Conservation (phyloP, 2,329 filamentous ascomycete species). For the Colletotrichum higginsianum region DNA sequence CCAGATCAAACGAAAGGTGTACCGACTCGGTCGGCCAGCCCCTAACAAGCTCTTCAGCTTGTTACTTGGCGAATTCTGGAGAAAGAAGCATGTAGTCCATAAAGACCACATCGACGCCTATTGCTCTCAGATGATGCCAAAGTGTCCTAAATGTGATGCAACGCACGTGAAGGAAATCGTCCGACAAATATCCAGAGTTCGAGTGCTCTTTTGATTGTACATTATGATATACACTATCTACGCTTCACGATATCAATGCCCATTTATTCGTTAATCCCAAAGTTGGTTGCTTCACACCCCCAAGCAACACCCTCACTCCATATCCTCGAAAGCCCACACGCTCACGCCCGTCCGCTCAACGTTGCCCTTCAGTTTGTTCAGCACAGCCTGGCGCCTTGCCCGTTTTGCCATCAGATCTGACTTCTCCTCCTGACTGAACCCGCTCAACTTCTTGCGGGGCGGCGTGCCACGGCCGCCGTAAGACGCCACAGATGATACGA, state of each 20-base stretch:
- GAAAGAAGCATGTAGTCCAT: too few species aligned
- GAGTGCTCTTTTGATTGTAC: conserved; percentile 33
- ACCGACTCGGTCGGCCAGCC: too few species aligned
- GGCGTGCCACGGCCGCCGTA: conserved; percentile 58
- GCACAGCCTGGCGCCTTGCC: conserved; percentile 66
- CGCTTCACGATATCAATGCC: conserved; percentile 29
- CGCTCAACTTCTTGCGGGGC: conserved; percentile 73
- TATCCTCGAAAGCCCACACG: conserved; percentile 66
- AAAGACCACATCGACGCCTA: too few species aligned
- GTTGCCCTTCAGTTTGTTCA: conserved; percentile 65
- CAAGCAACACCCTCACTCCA: conserved; percentile 53
- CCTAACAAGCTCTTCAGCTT: too few species aligned
- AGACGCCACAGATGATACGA: conserved; percentile 59
- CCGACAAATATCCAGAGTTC: not conserved
- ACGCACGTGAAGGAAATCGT: too few species aligned
- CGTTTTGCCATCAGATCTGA: conserved; percentile 67
- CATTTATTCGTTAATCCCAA: conserved; percentile 28
- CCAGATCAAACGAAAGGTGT: too few species aligned
- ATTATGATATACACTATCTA: conserved; percentile 41
- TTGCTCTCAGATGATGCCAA: too few species aligned
- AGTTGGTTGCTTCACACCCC: not conserved
- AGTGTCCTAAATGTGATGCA: too few species aligned
- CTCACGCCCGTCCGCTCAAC: conserved; percentile 65
- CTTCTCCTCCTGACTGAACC: conserved; percentile 73
- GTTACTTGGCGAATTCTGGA: too few species aligned